Evolutionary conservation across 495 filamentous ascomycete species (phyloP), one percentile per base, ranked within the genome.

Genomic region (Clavariopsis aquatica): DNA sequence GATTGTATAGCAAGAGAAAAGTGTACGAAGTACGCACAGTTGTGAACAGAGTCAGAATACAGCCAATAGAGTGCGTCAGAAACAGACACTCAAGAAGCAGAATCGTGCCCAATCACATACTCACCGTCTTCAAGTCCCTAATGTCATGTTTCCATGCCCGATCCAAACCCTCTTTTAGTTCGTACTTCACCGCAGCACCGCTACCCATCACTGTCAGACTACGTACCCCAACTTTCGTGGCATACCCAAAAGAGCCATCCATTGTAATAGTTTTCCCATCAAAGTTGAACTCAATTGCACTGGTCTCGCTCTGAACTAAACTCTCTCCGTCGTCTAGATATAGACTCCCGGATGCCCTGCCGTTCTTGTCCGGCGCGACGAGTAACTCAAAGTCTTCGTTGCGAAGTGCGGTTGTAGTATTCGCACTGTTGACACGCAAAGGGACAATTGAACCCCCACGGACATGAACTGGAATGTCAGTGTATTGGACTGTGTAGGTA

Each of bases 381-480:
- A 93, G 59, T 43, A 95, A 74, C 74, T 88, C 83, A 76, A 93
- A 92, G 55, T 85, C 76, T 66, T 85, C 78, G 58, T 81, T 78
- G 26, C 91, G 82, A 23, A 93, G 73, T 61, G 85, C 86, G 17
- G 80, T 77, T 2, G 89, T 93, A 8, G 91, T 93, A 74, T 85
- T 87, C 17, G 84, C 86, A 53, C 81, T 81, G 36, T 80, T 77
- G 12, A 78, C 73, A 7, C 91, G 82, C 31, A 85, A 70, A 0
- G 91, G 90, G 43, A 92, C 71, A 64, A 95, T 84, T 52, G 78
- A 80, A 17, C 90, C 89, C 8, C 88, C 89, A 28, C 84, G 81
- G 68, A 90, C 83, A 73, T 86, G 87, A 7, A 93, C 78, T 27
- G 90, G 89, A 71, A 94, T 90, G 53, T 84, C 80, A 15, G 87